These are phyloP conservation scores for Backusella australiensis DNA, from an alignment of 192 early-diverging fungal species.

Conservation along the genomic window DNA sequence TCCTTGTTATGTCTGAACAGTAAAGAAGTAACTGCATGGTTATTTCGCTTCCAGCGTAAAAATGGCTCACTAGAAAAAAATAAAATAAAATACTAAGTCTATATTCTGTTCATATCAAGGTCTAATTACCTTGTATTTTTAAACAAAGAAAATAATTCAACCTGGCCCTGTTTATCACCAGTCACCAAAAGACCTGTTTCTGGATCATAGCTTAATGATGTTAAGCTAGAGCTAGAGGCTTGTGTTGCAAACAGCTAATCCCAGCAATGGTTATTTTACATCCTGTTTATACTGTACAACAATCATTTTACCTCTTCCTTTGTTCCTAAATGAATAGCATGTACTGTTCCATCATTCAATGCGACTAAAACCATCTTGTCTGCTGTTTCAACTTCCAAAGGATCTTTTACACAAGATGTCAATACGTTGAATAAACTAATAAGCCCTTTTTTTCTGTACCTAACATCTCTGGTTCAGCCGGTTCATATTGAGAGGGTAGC, in stretches of 20 bases:
- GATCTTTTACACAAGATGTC: constrained; percentile 21
- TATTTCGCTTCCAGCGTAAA: constrained; percentile 15
- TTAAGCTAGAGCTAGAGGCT: constrained; percentile 23
- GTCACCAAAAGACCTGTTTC: constrained; percentile 32
- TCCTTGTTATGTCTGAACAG: constrained; percentile 7
- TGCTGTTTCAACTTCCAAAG: constrained; percentile 45
- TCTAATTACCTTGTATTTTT: constrained; percentile 36
- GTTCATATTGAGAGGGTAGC: not conserved
- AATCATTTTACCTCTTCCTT: constrained; percentile 43
- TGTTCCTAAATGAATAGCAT: constrained; percentile 45
- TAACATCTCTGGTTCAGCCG: not conserved
- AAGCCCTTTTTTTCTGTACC: constrained; percentile 22
- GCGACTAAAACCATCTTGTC: constrained; percentile 44
- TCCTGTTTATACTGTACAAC: not conserved
- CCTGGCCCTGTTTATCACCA: constrained; percentile 46
- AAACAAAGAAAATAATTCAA: constrained; percentile 43
- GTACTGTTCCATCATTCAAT: constrained; percentile 36
- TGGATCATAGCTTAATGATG: constrained; percentile 37
- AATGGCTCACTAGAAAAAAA: not conserved
- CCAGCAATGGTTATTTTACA: not conserved
- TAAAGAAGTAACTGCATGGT: constrained; percentile 11
- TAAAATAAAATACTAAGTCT: not conserved
- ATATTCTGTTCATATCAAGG: not conserved
- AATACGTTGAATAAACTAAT: not conserved
- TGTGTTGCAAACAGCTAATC: constrained; percentile 40